Percentiles rank a stretch among this genome's conserved stretches.
Evolutionary conservation across 108 stramenopile species (phyloP).

Genomic region (Cyclotella atomus): DNA sequence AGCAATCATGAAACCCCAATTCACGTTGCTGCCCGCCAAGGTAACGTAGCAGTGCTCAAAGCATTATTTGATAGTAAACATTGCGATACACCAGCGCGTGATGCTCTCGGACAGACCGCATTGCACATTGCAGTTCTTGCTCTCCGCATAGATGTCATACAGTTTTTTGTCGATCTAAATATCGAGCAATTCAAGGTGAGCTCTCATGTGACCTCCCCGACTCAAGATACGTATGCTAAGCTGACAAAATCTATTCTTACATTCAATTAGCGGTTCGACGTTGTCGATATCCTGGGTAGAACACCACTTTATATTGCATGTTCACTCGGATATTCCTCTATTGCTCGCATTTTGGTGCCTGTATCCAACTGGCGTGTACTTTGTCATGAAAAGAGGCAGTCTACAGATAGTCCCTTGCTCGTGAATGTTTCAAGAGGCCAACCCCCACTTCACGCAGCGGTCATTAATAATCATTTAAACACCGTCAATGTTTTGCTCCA

Average conservation of each 20-base stretch:
- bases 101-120: slow-evolving; percentile 38
- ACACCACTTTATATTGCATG: slow-evolving; percentile 49
- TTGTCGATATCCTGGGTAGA: slow-evolving; percentile 35
- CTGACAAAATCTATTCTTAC: neutral
- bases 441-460: slow-evolving; percentile 46
- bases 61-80: slow-evolving; percentile 23
- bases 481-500: slow-evolving; percentile 31
- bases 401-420: slow-evolving; percentile 17
- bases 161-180: slow-evolving; percentile 20
- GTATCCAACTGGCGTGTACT: slow-evolving; percentile 31
- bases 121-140: slow-evolving; percentile 33
- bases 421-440: slow-evolving; percentile 32
- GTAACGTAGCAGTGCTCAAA: slow-evolving; percentile 25
- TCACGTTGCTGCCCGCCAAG: slow-evolving; percentile 41
- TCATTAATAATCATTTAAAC: slow-evolving; percentile 39
- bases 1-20: slow-evolving; percentile 41
- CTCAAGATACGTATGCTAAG: too few species aligned
- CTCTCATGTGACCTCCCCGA: too few species aligned
- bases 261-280: slow-evolving; percentile 20
- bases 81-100: slow-evolving; percentile 32
- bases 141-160: slow-evolving; percentile 19
- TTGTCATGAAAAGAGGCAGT: slow-evolving; percentile 38
- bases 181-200: slow-evolving; percentile 22
- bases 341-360: slow-evolving; percentile 24
- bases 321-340: slow-evolving; percentile 19